Evolutionary conservation across 345 rosid species (phyloP).

Genomic region (Lepidium sativum): DNA sequence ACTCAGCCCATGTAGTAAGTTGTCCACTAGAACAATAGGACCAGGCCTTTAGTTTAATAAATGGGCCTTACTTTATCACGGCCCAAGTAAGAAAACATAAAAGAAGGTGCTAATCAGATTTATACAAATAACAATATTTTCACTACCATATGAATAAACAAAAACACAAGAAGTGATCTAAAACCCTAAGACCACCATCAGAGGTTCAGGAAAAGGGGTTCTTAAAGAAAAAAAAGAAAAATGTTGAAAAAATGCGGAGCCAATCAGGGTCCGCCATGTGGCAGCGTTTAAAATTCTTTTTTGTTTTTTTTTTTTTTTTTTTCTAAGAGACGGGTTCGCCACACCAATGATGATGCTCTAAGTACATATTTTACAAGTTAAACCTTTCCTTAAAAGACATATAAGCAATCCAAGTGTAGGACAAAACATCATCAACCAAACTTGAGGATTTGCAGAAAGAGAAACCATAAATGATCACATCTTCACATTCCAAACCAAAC

Average conservation of each 20-base stretch:
- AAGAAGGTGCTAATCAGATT: constrained; percentile 2
- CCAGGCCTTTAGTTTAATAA: background rate
- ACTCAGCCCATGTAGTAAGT: background rate
- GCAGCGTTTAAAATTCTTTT: no score
- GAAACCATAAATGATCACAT: background rate
- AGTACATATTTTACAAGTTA: constrained; percentile 2
- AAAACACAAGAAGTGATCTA: background rate
- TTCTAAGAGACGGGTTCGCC: no score
- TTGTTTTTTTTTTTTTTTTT: no score
- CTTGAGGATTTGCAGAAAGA: background rate
- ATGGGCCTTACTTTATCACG: background rate
- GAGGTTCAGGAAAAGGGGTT: no score
- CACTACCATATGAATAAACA: background rate
- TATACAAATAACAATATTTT: background rate
- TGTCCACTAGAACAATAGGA: background rate
- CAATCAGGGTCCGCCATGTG: no score
- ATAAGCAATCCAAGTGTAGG: constrained; percentile 19
- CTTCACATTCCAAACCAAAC: constrained; percentile 4
- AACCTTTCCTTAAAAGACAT: background rate
- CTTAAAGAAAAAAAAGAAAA: no score
- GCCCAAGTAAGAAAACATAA: background rate
- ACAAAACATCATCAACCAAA: constrained; percentile 2
- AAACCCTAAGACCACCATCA: no score
- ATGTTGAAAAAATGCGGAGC: no score
- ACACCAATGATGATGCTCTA: no score